A percentile compares a stretch with the other conserved stretches of the same genome.
Evolutionary conservation across 306 rosid genomes (phyloP).

Genomic region (Oemleria cerasiformis): DNA sequence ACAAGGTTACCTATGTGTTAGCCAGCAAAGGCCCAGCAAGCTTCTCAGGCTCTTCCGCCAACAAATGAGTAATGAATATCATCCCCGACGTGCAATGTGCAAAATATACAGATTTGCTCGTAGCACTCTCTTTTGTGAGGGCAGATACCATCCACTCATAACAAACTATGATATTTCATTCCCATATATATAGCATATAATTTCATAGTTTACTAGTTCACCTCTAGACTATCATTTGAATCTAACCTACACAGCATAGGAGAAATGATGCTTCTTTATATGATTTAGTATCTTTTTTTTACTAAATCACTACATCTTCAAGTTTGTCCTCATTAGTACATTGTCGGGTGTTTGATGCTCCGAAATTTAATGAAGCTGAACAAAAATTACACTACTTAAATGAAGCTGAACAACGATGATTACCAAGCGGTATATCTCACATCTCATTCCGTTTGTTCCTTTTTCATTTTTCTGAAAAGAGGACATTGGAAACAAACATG

Average conservation of each 20-base stretch:
- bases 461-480: neutral
- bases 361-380: neutral
- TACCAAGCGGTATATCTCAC: neutral
- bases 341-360: neutral
- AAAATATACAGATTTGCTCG: slow-evolving; percentile 89
- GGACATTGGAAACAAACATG: neutral
- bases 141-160: slow-evolving; percentile 70
- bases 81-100: slow-evolving; percentile 93
- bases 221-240: too few species aligned
- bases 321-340: neutral
- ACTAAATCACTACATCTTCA: neutral
- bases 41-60: slow-evolving; percentile 85
- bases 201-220: neutral
- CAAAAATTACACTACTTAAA: neutral
- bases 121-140: slow-evolving; percentile 93
- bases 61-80: slow-evolving; percentile 79
- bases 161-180: neutral
- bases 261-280: too few species aligned
- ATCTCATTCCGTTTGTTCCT: neutral
- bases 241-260: too few species aligned
- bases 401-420: neutral
- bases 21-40: slow-evolving; percentile 93
- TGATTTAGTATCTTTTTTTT: too few species aligned
- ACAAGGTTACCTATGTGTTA: slow-evolving; percentile 80
- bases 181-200: neutral